Percentiles rank a stretch among this genome's conserved stretches.
Evolutionary conservation across 1,284 basidiomycete genomes (phyloP).

Genomic region (Ustilago nuda): DNA sequence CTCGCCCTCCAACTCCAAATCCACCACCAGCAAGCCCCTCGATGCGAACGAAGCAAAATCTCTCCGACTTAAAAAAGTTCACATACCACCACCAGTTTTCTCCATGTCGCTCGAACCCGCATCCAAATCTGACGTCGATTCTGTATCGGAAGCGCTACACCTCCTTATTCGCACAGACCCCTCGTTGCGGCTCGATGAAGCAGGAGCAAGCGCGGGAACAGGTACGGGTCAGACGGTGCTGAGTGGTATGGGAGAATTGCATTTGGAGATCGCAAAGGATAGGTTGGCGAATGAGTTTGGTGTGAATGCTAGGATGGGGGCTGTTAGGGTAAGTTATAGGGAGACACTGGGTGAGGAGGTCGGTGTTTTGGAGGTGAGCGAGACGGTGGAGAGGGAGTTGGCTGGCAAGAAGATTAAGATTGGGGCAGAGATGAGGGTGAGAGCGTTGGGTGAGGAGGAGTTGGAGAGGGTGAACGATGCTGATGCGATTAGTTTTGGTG

Average conservation of each 20-base stretch:
- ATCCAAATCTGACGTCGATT: constrained; percentile 75
- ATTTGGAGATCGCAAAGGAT: constrained; percentile 86
- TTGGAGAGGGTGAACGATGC: constrained; percentile 1
- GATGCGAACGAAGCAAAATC: constrained; percentile 20
- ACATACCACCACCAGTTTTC: constrained; percentile 83
- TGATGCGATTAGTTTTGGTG: constrained; percentile 41
- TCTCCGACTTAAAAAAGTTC: constrained; percentile 76
- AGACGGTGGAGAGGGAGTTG: constrained; percentile 59
- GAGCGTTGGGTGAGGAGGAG: constrained; percentile 43
- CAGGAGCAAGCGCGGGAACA: constrained; percentile 22
- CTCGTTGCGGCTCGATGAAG: constrained; percentile 76
- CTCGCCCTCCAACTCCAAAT: background rate
- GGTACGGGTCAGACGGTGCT: constrained; percentile 82
- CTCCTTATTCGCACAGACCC: constrained; percentile 86
- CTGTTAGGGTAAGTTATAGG: constrained; percentile 81
- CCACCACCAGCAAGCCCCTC: background rate
- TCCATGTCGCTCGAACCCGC: constrained; percentile 66
- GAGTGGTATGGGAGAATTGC: constrained; percentile 84
- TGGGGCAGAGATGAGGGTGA: constrained; percentile 41
- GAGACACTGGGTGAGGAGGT: constrained; percentile 75
- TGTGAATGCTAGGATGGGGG: constrained; percentile 81
- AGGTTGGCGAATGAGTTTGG: constrained; percentile 83
- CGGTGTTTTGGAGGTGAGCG: constrained; percentile 28
- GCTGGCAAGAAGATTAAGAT: constrained; percentile 58
- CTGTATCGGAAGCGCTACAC: constrained; percentile 80